Percentiles rank a stretch among this genome's conserved stretches.
Evolutionary conservation across 2,329 filamentous ascomycete species (phyloP).

Genomic region (Cladosporium sp.): DNA sequence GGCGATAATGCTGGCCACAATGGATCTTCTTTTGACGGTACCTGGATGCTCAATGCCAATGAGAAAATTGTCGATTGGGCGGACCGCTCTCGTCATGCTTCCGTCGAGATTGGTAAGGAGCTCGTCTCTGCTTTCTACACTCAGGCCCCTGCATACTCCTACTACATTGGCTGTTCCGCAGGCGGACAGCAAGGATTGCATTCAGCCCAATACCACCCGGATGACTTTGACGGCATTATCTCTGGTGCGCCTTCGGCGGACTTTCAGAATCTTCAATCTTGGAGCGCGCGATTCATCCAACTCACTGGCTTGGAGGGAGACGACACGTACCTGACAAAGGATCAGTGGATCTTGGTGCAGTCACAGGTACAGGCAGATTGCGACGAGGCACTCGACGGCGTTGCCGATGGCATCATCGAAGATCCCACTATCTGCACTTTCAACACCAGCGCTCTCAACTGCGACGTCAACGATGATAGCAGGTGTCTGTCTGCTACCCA

Average conservation of each 20-base stretch:
- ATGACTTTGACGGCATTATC: slow-evolving; percentile 47
- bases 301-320: slow-evolving; percentile 36
- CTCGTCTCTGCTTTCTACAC: slow-evolving; percentile 36
- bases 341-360: slow-evolving; percentile 38
- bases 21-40: slow-evolving; percentile 27
- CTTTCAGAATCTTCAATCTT: slow-evolving; percentile 41
- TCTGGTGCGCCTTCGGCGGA: slow-evolving; percentile 42
- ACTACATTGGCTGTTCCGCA: slow-evolving; percentile 46
- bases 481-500: slow-evolving; percentile 44
- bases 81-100: slow-evolving; percentile 29
- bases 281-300: slow-evolving; percentile 41
- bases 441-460: slow-evolving; percentile 32
- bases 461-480: slow-evolving; percentile 31
- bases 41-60: slow-evolving; percentile 26
- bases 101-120: slow-evolving; percentile 30
- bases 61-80: slow-evolving; percentile 30
- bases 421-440: slow-evolving; percentile 42
- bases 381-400: slow-evolving; percentile 47
- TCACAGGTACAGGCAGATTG: slow-evolving; percentile 45
- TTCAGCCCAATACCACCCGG: slow-evolving; percentile 41
- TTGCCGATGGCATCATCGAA: slow-evolving; percentile 46
- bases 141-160: slow-evolving; percentile 36
- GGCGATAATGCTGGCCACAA: slow-evolving; percentile 33
- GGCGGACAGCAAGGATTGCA: slow-evolving; percentile 46
- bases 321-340: slow-evolving; percentile 36